phyloP scores from a whole-genome alignment of 371 early-diverging fungal species.

The Neoconidiobolus thromboides region DNA sequence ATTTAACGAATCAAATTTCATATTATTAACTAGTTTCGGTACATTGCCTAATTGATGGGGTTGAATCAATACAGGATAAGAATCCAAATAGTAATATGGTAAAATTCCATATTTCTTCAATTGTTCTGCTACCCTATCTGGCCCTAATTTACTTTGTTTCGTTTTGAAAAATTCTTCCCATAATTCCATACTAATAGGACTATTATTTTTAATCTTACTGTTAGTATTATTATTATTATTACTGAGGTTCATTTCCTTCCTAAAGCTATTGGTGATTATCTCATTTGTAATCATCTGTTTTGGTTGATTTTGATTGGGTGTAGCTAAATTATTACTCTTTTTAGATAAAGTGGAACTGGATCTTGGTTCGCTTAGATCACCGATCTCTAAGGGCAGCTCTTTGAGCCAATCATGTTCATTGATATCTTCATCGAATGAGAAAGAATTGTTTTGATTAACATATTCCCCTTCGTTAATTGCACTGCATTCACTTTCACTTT shows the following conservation, averaged over 20 bases:
- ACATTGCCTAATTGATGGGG: background rate
- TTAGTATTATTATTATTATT: too few relatives aligned
- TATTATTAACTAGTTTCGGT: slow-evolving; percentile 1
- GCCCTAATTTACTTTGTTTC: background rate
- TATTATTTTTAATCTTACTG: too few relatives aligned
- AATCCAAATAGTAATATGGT: background rate
- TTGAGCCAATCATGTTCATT: background rate
- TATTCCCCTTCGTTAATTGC: background rate
- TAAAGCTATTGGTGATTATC: too few relatives aligned
- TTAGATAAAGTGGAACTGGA: background rate
- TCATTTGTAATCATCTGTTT: too few relatives aligned
- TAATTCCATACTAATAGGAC: too few relatives aligned
- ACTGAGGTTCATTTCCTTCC: too few relatives aligned
- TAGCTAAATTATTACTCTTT: too few relatives aligned
- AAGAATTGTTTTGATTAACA: background rate
- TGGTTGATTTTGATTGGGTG: too few relatives aligned
- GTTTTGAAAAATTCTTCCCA: too few relatives aligned
- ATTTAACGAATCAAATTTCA: background rate
- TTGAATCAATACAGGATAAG: background rate
- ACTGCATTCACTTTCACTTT: background rate
- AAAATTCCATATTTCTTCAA: background rate
- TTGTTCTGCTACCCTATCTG: slow-evolving; percentile 1
- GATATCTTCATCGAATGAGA: background rate
- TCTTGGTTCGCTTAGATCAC: background rate
- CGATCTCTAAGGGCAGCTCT: background rate